Conservation (phyloP, 2,329 filamentous ascomycete genomes). For the Proliferodiscus dingleyae region DNA sequence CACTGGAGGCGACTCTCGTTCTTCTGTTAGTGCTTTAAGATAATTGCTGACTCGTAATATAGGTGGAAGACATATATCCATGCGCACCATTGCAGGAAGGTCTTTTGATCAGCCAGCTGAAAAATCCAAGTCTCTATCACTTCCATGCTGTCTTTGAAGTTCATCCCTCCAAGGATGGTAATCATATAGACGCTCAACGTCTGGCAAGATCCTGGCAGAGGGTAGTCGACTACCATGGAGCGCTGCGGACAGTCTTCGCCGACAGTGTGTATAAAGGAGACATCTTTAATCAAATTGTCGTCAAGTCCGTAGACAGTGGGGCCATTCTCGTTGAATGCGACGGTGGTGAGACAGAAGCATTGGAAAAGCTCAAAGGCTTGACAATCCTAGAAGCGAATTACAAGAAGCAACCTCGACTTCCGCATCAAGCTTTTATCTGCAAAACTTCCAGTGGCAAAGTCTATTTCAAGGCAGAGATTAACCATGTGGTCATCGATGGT, state of each 20-base stretch:
- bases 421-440: constrained; percentile 42
- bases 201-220: constrained; percentile 15
- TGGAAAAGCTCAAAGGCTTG: neutral
- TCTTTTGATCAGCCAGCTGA: constrained; percentile 11
- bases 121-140: constrained; percentile 8
- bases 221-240: constrained; percentile 7
- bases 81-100: constrained; percentile 16
- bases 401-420: constrained; percentile 24
- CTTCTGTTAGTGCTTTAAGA: too few species aligned
- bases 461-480: constrained; percentile 44
- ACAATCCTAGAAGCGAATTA: neutral
- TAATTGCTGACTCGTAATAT: neutral
- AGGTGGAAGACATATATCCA: constrained; percentile 19
- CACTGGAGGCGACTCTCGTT: too few species aligned
- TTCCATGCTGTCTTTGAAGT: constrained; percentile 10
- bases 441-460: constrained; percentile 35
- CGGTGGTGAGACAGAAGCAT: neutral
- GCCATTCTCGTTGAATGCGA: neutral
- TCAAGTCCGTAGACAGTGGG: constrained; percentile 11
- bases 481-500: constrained; percentile 46
- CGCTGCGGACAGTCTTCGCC: constrained; percentile 12
- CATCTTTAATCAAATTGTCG: constrained; percentile 26
- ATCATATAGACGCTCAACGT: constrained; percentile 13
- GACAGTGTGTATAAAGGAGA: constrained; percentile 17
- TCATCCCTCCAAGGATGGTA: neutral